Evolutionary conservation across 2,329 filamentous ascomycete genomes (phyloP), one percentile per base, ranked within the genome.

Genomic region (Nothomitra cinnamomea): DNA sequence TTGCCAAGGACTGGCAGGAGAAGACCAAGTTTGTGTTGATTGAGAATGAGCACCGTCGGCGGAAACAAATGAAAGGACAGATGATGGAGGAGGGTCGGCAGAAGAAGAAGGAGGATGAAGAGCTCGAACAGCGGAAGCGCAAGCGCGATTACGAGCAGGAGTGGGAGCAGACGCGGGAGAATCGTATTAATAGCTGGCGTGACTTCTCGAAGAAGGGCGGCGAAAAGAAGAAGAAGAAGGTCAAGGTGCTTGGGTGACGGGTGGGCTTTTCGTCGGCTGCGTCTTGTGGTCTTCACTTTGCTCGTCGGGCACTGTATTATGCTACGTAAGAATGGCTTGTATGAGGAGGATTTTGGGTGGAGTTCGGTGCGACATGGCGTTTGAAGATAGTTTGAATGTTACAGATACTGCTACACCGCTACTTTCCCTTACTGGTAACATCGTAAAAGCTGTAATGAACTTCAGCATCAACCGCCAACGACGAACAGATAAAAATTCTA

Each of bases 1-100:
- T 96, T 65, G 82, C 82, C 59, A 78, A 77, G 61, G 81, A 85
- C 65, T 98, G 92, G 92, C 80, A 86, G 60, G 81, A 89, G 66
- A 96, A 95, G 78, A 80, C 87, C 12, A 84, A 87, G 60, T 79
- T 83, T 64, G 92, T 98, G 45, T 78, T 98, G 59, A 80, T 95
- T 62, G 92, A 98, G 63, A 90, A 94, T 65, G 92, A 96, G 71
- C 78, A 88, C 62, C 78, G 92, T 52, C 76, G 87, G 53, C 76
- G 86, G 56, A 78, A 88, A 59, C 89, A 95, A 74, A 68, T 90
- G 66, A 94, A 94, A 72, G 92, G 86, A 41, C 85, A 92, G 73
- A 84, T 98, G 82, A 87, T 94, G 69, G 92, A 98, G 68, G 90
- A 98, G 67, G 92, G 92, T 5, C 76, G 92, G 53, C 83, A 92